phyloP scores from a whole-genome alignment of 116 monocot species.

The Dioscorea cayenensis region DNA sequence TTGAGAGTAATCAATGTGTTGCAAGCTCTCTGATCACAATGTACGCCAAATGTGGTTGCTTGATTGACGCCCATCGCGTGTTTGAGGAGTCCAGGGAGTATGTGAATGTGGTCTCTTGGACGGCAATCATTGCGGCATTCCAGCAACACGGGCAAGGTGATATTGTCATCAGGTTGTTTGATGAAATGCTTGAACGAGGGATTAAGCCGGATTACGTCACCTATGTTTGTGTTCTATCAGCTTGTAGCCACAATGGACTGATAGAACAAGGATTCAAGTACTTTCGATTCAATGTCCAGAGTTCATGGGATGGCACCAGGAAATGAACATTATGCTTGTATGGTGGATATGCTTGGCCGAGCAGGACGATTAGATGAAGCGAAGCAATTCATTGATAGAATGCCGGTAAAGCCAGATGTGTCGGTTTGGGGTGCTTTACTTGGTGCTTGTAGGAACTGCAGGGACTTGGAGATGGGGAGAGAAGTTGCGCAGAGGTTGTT shows the following conservation, averaged over 20 bases:
- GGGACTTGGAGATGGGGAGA: conserved; percentile 18
- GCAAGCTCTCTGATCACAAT: conserved; percentile 18
- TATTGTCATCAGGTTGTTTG: conserved; percentile 13
- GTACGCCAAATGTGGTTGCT: conserved; percentile 27
- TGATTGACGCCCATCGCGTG: conserved; percentile 11
- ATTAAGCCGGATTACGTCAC: conserved; percentile 30
- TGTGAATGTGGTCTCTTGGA: conserved; percentile 18
- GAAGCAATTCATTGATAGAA: conserved; percentile 19
- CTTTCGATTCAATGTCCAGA: conserved; percentile 16
- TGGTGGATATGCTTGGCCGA: conserved; percentile 43
- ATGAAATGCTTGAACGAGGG: conserved; percentile 14
- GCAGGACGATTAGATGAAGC: conserved; percentile 29
- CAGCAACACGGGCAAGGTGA: conserved; percentile 28
- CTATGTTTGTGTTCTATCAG: conserved; percentile 28
- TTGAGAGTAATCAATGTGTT: conserved; percentile 5
- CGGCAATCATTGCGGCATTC: conserved; percentile 27
- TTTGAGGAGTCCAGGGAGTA: conserved; percentile 9
- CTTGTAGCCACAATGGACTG: conserved; percentile 36
- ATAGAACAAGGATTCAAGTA: conserved; percentile 23
- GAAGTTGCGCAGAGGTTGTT: conserved; percentile 22
- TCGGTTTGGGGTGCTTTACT: conserved; percentile 33
- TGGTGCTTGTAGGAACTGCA: conserved; percentile 24
- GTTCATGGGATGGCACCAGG: conserved; percentile 14
- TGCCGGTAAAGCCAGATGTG: conserved; percentile 22
- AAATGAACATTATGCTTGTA: conserved; percentile 38